A percentile compares a stretch with the other conserved stretches of the same genome.
Evolutionary conservation across 176 grass and related monocot species (phyloP).

Genomic region (Oryza glumipatula): DNA sequence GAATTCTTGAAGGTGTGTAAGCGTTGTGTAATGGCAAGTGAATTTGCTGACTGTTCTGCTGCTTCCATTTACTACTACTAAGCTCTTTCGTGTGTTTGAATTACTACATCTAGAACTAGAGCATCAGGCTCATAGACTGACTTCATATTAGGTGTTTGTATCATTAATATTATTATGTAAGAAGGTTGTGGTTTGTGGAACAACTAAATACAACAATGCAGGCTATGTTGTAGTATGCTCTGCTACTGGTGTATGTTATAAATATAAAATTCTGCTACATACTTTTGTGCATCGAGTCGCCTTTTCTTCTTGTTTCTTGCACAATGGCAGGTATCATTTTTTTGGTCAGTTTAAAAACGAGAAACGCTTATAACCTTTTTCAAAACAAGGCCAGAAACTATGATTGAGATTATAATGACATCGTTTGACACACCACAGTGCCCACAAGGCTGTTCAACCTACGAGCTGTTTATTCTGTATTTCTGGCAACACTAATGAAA

Average conservation of each 20-base stretch:
- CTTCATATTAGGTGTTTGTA: not conserved
- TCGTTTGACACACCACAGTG: not conserved
- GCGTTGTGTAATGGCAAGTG: conserved; percentile 30
- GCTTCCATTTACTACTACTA: not conserved
- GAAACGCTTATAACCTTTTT: not conserved
- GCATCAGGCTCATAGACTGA: not conserved
- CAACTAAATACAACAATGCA: conserved; percentile 21
- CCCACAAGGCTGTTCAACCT: not conserved
- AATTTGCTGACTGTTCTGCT: conserved; percentile 37
- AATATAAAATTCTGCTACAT: not conserved
- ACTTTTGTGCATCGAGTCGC: not conserved
- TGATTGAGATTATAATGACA: not conserved
- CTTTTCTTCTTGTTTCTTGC: not conserved
- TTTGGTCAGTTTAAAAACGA: too few species aligned
- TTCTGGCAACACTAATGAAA: not conserved
- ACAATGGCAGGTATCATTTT: not conserved
- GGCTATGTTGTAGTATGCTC: not conserved
- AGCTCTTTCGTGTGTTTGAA: conserved; percentile 3
- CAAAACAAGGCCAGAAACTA: not conserved
- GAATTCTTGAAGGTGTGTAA: not conserved
- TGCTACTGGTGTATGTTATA: not conserved
- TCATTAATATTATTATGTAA: conserved; percentile 31
- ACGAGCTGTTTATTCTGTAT: not conserved
- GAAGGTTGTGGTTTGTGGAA: conserved; percentile 22
- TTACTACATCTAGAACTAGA: not conserved